phyloP scores from a whole-genome alignment of 805 yeast genomes.

The Sugiyamaella valdiviana region DNA sequence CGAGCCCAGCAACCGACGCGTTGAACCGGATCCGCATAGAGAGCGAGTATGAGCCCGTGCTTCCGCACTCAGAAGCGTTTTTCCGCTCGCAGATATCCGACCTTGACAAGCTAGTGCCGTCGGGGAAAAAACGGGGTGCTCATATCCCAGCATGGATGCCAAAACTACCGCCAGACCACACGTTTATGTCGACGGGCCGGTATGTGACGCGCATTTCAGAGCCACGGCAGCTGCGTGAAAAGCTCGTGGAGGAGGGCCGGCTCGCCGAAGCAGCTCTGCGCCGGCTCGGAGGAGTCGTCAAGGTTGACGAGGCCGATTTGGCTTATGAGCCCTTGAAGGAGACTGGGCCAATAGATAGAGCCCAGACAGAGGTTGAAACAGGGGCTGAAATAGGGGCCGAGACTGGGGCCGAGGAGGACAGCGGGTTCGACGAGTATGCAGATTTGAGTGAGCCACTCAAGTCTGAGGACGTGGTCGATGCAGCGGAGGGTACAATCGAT shows the following conservation, averaged over 20 bases:
- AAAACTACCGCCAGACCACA: constrained; percentile 87
- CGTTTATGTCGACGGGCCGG: constrained; percentile 72
- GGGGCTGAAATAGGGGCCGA: too few relatives aligned
- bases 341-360: too few relatives aligned
- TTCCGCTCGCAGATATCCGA: constrained; percentile 48
- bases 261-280: constrained; percentile 74
- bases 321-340: too few relatives aligned
- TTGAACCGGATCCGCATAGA: constrained; percentile 26
- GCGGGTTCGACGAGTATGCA: too few relatives aligned
- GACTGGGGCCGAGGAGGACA: too few relatives aligned
- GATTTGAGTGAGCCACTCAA: too few relatives aligned
- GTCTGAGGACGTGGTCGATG: too few relatives aligned
- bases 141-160: constrained; percentile 78
- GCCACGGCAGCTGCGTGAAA: constrained; percentile 62
- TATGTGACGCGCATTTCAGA: constrained; percentile 59
- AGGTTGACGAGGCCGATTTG: not conserved
- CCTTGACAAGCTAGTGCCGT: constrained; percentile 51
- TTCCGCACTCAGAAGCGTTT: constrained; percentile 44
- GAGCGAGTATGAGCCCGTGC: constrained; percentile 30
- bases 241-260: constrained; percentile 73
- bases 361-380: too few relatives aligned
- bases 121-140: constrained; percentile 35
- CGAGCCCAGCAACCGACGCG: constrained; percentile 21
- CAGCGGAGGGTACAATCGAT: too few relatives aligned
- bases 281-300: constrained; percentile 33